These are phyloP conservation scores for Oryza australiensis DNA, from an alignment of 176 grass and related monocot genomes.

Conservation along the genomic window DNA sequence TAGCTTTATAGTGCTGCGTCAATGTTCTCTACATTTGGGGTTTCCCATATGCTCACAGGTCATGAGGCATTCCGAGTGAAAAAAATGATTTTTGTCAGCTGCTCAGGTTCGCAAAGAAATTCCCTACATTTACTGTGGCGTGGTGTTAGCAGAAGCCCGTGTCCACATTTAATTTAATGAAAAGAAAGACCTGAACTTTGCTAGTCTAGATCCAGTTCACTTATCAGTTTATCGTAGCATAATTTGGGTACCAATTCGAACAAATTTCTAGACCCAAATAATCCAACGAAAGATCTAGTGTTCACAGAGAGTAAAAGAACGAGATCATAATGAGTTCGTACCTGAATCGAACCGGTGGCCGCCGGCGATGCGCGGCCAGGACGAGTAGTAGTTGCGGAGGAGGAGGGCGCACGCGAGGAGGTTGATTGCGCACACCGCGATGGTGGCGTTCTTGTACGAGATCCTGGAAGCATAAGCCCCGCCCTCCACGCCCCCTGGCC, in stretches of 20 bases:
- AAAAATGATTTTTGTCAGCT: background rate
- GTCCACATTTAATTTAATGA: background rate
- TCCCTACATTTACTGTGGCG: background rate
- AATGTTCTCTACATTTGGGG: background rate
- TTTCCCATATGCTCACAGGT: background rate
- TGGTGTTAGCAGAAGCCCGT: background rate
- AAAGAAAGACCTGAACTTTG: background rate
- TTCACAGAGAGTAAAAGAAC: too few species aligned
- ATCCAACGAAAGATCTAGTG: background rate
- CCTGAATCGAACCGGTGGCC: constrained; percentile 46
- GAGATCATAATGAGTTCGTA: background rate
- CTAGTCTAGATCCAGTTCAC: background rate
- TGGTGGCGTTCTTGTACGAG: constrained; percentile 58
- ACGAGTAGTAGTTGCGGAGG: constrained; percentile 46
- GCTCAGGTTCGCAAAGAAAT: background rate
- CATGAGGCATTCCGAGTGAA: background rate
- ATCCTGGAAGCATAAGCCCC: constrained; percentile 26
- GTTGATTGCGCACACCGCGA: constrained; percentile 57
- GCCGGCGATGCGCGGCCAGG: constrained; percentile 43
- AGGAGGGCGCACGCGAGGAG: constrained; percentile 47
- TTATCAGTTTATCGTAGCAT: background rate
- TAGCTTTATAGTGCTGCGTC: background rate
- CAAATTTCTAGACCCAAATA: background rate
- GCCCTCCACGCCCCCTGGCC: constrained; percentile 38
- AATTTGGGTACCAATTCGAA: background rate